These are phyloP conservation scores for Sporothrix globosa DNA, from an alignment of 2,329 filamentous ascomycete genomes.

Conservation along the genomic window DNA sequence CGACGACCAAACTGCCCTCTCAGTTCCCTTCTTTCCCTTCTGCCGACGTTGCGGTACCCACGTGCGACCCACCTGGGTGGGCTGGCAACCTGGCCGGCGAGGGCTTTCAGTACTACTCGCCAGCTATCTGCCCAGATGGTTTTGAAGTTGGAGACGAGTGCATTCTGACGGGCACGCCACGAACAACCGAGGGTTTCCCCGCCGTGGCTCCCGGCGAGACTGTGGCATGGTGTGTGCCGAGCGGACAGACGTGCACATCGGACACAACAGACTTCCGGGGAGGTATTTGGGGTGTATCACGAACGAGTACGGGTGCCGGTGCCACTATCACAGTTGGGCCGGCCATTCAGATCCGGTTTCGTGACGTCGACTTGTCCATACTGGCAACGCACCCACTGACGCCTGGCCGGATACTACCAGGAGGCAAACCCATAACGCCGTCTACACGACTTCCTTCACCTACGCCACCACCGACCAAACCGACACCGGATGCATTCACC, in stretches of 20 bases:
- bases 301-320: conserved; percentile 34
- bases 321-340: conserved; percentile 43
- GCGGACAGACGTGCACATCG: conserved; percentile 47
- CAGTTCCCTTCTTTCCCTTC: conserved; percentile 45
- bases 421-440: conserved; percentile 1
- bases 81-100: conserved; percentile 42
- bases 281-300: conserved; percentile 46
- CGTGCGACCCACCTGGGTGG: conserved; percentile 44
- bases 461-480: neutral
- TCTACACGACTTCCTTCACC: neutral
- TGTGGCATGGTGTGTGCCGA: conserved; percentile 39
- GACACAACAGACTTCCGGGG: conserved; percentile 48
- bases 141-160: conserved; percentile 44
- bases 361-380: conserved; percentile 42
- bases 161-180: conserved; percentile 33
- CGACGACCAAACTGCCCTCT: conserved; percentile 46
- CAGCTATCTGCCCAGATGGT: conserved; percentile 47
- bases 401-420: conserved; percentile 40
- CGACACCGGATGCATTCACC: neutral
- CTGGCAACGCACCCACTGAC: conserved; percentile 47
- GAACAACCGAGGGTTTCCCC: conserved; percentile 35
- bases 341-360: conserved; percentile 48
- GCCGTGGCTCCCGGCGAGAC: conserved; percentile 35
- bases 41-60: conserved; percentile 39
- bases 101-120: conserved; percentile 49